These are phyloP conservation scores for Cutaneotrichosporon sp. DNA, from an alignment of 1,284 basidiomycete species.

Conservation along the genomic window DNA sequence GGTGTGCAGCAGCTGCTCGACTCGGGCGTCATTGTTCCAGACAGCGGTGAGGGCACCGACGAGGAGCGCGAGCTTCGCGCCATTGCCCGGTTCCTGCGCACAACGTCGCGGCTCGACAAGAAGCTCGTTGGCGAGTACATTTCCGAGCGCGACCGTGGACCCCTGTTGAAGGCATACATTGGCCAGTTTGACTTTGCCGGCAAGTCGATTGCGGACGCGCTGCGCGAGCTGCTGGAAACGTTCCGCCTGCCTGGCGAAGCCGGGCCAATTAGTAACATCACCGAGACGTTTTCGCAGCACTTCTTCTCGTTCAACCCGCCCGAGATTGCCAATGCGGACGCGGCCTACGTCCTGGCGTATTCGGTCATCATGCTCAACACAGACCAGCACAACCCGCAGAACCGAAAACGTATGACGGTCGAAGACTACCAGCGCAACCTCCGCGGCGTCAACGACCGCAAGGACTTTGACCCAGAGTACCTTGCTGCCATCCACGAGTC, in stretches of 20 bases:
- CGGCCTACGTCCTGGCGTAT: conserved; percentile 89
- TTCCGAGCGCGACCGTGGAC: conserved; percentile 79
- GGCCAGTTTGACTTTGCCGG: conserved; percentile 82
- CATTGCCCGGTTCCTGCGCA: conserved; percentile 76
- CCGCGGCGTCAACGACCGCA: conserved; percentile 82
- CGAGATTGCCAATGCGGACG: conserved; percentile 86
- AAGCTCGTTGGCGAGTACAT: conserved; percentile 90
- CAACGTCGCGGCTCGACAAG: conserved; percentile 83
- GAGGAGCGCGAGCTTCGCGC: conserved; percentile 44
- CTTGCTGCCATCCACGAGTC: conserved; percentile 86
- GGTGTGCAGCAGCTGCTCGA: conserved; percentile 88
- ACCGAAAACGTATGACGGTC: conserved; percentile 92
- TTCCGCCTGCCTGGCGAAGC: conserved; percentile 94
- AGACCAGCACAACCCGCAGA: conserved; percentile 94
- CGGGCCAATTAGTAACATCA: conserved; percentile 90
- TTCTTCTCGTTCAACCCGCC: conserved; percentile 81
- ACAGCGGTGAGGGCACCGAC: conserved; percentile 29
- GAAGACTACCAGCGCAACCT: conserved; percentile 92
- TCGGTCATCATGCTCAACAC: conserved; percentile 99
- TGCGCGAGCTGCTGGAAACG: conserved; percentile 88
- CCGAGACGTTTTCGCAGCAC: conserved; percentile 86
- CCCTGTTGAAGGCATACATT: conserved; percentile 82
- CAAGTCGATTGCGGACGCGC: conserved; percentile 88
- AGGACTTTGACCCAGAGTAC: conserved; percentile 79
- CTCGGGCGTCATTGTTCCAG: conserved; percentile 64